Percentiles rank a stretch among this genome's conserved stretches.
phyloP scores from a whole-genome alignment of 2,329 filamentous ascomycete species.

The Colletotrichum gigasporum region DNA sequence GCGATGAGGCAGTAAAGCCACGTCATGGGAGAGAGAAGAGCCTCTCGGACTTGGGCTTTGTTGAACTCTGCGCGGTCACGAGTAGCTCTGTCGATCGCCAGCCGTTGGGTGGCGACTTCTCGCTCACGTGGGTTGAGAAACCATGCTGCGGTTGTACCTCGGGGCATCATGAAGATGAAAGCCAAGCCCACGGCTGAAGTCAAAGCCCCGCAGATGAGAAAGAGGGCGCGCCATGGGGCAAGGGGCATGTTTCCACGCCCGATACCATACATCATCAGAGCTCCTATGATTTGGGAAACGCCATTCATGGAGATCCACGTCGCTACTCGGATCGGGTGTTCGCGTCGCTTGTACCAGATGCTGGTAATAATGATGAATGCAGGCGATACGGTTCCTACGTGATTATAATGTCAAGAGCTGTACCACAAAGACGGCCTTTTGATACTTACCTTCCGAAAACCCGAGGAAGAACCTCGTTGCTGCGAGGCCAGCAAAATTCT shows the following conservation, averaged over 20 bases:
- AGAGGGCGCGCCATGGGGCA: conserved; percentile 33
- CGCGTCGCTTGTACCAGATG: conserved; percentile 41
- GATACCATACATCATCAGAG: conserved; percentile 40
- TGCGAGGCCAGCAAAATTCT: conserved; percentile 37
- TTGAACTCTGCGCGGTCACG: conserved; percentile 33
- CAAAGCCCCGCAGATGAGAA: conserved; percentile 32
- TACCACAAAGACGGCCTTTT: too few species aligned
- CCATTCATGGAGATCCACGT: conserved; percentile 42
- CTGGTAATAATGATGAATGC: conserved; percentile 44
- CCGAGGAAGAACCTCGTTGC: conserved; percentile 41
- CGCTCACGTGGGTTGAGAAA: conserved; percentile 15
- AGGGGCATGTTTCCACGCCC: conserved; percentile 31
- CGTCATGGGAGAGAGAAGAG: conserved; percentile 24
- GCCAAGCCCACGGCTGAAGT: conserved; percentile 1
- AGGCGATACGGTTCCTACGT: conserved; percentile 39
- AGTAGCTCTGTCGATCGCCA: conserved; percentile 34
- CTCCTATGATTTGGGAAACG: conserved; percentile 39
- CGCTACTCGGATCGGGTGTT: conserved; percentile 41
- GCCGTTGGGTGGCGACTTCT: conserved; percentile 10
- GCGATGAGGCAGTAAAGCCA: conserved; percentile 35
- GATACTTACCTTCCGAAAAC: conserved; percentile 40
- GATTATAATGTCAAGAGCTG: not conserved
- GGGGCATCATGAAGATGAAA: conserved; percentile 18
- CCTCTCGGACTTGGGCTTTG: conserved; percentile 33
- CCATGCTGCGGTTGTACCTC: conserved; percentile 17